A percentile compares a stretch with the other conserved stretches of the same genome.
Conservation (phyloP, 2,329 filamentous ascomycete species). For the Zarea fungicola region DNA sequence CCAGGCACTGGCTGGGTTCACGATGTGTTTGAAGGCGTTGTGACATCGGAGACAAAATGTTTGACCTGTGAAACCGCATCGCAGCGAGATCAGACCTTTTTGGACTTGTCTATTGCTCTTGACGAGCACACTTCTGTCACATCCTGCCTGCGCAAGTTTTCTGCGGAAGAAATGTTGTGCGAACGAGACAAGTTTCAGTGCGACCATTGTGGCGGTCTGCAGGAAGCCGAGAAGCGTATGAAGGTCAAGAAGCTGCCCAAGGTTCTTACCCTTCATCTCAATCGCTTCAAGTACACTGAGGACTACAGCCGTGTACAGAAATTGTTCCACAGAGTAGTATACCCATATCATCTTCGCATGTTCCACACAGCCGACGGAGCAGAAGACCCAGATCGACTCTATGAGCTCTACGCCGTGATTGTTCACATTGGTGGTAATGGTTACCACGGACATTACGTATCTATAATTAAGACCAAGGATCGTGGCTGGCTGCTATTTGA, state of each 20-base stretch:
- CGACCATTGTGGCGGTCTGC: conserved; percentile 90
- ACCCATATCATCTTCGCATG: conserved; percentile 91
- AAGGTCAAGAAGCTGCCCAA: conserved; percentile 94
- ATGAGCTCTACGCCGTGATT: conserved; percentile 94
- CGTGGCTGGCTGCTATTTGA: conserved; percentile 95
- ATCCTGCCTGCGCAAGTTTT: conserved; percentile 91
- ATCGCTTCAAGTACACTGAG: conserved; percentile 97
- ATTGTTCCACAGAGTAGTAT: conserved; percentile 92
- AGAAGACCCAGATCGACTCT: conserved; percentile 85
- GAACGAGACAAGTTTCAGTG: conserved; percentile 99
- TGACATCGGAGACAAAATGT: conserved; percentile 95
- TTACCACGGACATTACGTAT: conserved; percentile 96
- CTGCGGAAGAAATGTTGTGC: conserved; percentile 96
- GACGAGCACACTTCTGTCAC: conserved; percentile 95
- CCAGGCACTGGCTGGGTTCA: conserved; percentile 85
- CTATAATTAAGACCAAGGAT: conserved; percentile 95
- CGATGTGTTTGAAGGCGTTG: conserved; percentile 88
- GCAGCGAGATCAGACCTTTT: conserved; percentile 89
- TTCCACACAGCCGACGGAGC: conserved; percentile 98
- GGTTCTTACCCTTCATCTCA: conserved; percentile 86
- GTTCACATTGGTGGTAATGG: conserved; percentile 96
- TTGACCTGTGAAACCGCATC: conserved; percentile 94
- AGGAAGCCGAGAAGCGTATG: conserved; percentile 98
- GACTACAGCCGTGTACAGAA: conserved; percentile 92
- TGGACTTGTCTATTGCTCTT: conserved; percentile 92